Evolutionary conservation across 768 basidiomycete species (phyloP).

Genomic region (Podaxis carcinomalis): DNA sequence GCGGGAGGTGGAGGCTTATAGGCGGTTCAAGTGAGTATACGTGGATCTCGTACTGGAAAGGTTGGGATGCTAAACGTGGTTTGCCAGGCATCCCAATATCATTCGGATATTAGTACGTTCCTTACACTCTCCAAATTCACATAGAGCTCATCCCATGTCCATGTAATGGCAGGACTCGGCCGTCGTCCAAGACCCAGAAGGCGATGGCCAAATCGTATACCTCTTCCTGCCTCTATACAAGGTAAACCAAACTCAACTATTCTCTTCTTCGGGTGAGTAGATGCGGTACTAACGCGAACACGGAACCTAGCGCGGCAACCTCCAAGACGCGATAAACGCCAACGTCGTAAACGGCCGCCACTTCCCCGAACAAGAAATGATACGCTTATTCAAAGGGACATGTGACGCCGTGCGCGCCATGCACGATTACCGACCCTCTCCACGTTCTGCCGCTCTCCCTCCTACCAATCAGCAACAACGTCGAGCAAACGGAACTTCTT

Average conservation of each 20-base stretch:
- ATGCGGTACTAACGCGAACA: neutral
- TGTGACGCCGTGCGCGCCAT: conserved; percentile 93
- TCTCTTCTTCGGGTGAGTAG: neutral
- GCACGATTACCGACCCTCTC: conserved; percentile 76
- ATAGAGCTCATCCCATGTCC: neutral
- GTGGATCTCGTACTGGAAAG: neutral
- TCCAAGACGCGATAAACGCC: conserved; percentile 91
- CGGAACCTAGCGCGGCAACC: conserved; percentile 69
- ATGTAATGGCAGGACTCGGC: conserved; percentile 71
- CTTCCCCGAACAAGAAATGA: conserved; percentile 85
- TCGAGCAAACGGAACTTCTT: neutral
- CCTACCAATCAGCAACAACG: conserved; percentile 9
- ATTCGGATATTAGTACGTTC: conserved; percentile 79
- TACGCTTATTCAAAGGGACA: conserved; percentile 88
- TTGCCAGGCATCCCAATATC: conserved; percentile 85
- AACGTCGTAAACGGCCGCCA: conserved; percentile 78
- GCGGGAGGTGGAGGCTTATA: conserved; percentile 89
- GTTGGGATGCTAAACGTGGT: conserved; percentile 1
- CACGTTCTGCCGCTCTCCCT: conserved; percentile 28
- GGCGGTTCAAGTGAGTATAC: conserved; percentile 78
- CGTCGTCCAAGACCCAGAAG: conserved; percentile 89
- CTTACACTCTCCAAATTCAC: neutral
- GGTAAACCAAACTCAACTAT: conserved; percentile 32
- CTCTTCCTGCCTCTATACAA: conserved; percentile 94
- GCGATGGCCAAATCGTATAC: conserved; percentile 93